A percentile compares a stretch with the other conserved stretches of the same genome.
Evolutionary conservation across 2,329 filamentous ascomycete species (phyloP).

Genomic region (Diplodia corticola): DNA sequence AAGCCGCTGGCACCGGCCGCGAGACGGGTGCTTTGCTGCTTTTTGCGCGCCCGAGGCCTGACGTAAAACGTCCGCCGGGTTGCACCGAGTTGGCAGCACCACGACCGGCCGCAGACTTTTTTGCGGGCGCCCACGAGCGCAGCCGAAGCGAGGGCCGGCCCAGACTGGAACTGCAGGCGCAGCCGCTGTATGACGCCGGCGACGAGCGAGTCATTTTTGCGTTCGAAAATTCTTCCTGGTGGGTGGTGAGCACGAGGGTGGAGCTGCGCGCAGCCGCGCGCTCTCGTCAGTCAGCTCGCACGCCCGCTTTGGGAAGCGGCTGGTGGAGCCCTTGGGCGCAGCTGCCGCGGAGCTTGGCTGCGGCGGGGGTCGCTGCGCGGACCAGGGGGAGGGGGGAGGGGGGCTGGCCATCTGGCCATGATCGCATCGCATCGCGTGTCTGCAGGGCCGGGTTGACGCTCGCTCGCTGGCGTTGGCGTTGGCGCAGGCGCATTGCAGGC

Average conservation of each 20-base stretch:
- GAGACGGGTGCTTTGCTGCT: neutral
- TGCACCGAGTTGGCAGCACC: neutral
- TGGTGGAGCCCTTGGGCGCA: neutral
- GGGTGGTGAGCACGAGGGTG: slow-evolving; percentile 1
- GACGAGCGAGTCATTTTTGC: slow-evolving; percentile 16
- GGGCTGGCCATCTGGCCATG: no score
- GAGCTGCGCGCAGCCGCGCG: slow-evolving; percentile 16
- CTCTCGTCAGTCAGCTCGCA: neutral
- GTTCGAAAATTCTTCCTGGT: slow-evolving; percentile 13
- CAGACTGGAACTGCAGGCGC: no score
- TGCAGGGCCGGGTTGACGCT: slow-evolving; percentile 16
- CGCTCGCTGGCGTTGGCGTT: neutral
- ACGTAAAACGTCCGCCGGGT: slow-evolving; percentile 12
- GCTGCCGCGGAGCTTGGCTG: neutral
- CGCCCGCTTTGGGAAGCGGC: neutral
- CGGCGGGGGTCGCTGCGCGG: neutral
- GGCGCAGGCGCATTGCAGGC: neutral
- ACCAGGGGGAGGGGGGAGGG: no score
- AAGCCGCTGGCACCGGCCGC: neutral
- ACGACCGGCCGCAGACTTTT: neutral
- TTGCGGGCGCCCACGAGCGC: neutral
- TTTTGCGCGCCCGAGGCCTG: slow-evolving; percentile 1
- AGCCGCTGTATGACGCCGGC: slow-evolving; percentile 10
- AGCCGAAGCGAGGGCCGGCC: neutral
- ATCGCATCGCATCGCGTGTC: slow-evolving; percentile 5